Percentiles rank a stretch among this genome's conserved stretches.
phyloP scores from a whole-genome alignment of 2,329 filamentous ascomycete species.

The Didymella arachidicola region DNA sequence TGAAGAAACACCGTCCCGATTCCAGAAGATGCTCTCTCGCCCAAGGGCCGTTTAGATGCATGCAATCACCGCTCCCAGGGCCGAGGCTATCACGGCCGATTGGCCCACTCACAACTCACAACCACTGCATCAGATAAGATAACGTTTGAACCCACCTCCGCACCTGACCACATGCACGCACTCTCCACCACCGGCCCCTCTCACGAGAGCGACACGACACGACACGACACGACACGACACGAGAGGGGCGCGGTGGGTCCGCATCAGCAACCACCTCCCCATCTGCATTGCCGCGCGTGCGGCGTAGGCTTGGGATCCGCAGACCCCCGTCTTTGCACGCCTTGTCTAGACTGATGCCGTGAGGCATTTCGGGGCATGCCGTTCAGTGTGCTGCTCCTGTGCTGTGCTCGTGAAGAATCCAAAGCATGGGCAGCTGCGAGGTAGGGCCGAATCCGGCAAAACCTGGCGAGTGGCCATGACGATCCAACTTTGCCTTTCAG shows the following conservation, averaged over 20 bases:
- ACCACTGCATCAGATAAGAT: conserved; percentile 25
- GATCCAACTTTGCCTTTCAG: neutral
- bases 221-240: conserved; percentile 1
- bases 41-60: conserved; percentile 19
- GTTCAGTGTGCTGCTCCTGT: neutral
- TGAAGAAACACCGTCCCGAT: conserved; percentile 17
- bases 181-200: conserved; percentile 3
- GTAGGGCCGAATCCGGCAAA: conserved; percentile 6
- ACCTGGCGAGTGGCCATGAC: neutral
- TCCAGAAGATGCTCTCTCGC: conserved; percentile 34
- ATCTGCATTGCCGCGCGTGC: neutral
- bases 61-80: conserved; percentile 1
- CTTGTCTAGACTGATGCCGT: neutral
- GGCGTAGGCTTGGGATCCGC: neutral
- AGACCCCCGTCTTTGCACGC: conserved; percentile 1
- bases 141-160: neutral
- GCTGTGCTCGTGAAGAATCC: neutral
- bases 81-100: conserved; percentile 22
- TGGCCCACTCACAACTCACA: conserved; percentile 7
- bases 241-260: conserved; percentile 1
- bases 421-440: neutral
- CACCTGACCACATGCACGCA: conserved; percentile 13
- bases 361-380: neutral
- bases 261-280: neutral
- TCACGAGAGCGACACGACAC: conserved; percentile 1